Percentiles rank a stretch among this genome's conserved stretches.
Evolutionary conservation across 192 early-diverging fungal species (phyloP).

Genomic region (Coemansia erecta): DNA sequence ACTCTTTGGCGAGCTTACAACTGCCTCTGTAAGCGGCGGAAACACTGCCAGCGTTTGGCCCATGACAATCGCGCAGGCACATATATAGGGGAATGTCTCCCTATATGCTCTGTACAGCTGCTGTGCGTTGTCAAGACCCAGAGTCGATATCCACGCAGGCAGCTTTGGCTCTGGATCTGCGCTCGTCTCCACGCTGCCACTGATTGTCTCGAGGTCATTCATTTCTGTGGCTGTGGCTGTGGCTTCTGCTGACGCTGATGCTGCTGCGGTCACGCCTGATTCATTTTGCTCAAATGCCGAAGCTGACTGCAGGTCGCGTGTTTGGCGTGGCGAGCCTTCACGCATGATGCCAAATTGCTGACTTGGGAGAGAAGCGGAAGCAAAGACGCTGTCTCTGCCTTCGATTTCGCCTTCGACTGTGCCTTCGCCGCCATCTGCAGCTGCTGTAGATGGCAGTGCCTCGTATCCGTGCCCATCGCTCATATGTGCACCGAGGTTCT

Average conservation of each 20-base stretch:
- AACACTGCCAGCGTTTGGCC: conserved; percentile 68
- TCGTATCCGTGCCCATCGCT: conserved; percentile 3
- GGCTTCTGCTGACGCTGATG: neutral
- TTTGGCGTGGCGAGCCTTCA: conserved; percentile 30
- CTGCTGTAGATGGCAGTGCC: conserved; percentile 1
- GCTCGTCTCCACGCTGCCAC: neutral
- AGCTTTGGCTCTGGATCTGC: neutral
- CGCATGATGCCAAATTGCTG: conserved; percentile 13
- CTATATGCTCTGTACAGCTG: conserved; percentile 20
- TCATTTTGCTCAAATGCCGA: conserved; percentile 3
- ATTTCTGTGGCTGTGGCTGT: conserved; percentile 9
- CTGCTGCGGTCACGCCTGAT: neutral
- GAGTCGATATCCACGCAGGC: conserved; percentile 15
- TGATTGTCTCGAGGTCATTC: neutral
- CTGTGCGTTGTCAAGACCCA: conserved; percentile 29
- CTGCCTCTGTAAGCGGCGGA: conserved; percentile 70
- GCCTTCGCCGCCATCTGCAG: neutral
- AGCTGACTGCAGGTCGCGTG: conserved; percentile 7
- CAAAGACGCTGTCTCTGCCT: neutral
- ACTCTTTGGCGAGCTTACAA: conserved; percentile 46
- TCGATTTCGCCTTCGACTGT: neutral
- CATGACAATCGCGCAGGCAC: conserved; percentile 58
- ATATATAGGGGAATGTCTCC: conserved; percentile 25
- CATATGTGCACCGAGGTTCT: neutral
- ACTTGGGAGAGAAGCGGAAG: neutral